Conservation (phyloP, 352 stramenopile genomes). For the Phytopythium boreale region DNA sequence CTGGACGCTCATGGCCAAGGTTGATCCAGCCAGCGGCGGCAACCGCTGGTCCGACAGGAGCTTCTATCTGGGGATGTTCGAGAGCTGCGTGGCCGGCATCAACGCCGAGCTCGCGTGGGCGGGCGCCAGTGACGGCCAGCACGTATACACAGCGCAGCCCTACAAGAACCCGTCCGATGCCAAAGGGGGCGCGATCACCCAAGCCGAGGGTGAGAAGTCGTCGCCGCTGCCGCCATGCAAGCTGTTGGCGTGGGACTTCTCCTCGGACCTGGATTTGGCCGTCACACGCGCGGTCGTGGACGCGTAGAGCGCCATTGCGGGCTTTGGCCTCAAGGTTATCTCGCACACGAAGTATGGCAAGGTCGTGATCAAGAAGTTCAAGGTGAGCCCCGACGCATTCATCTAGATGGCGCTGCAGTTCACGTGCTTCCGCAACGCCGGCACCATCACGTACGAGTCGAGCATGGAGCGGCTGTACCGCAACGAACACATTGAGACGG, state of each 20-base stretch:
- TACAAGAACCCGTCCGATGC: conserved; percentile 52
- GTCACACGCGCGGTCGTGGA: conserved; percentile 53
- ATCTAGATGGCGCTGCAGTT: conserved; percentile 97
- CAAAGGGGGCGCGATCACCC: conserved; percentile 38
- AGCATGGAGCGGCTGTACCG: conserved; percentile 95
- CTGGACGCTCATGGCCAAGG: conserved; percentile 67
- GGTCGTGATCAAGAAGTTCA: conserved; percentile 87
- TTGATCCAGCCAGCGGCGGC: conserved; percentile 83
- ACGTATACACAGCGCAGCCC: conserved; percentile 61
- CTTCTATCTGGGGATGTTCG: conserved; percentile 94
- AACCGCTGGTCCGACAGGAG: conserved; percentile 99
- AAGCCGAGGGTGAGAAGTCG: conserved; percentile 41
- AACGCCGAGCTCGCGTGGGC: conserved; percentile 94
- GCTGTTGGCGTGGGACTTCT: conserved; percentile 62
- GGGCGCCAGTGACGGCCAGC: conserved; percentile 81
- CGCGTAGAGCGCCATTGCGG: conserved; percentile 60
- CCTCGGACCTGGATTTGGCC: conserved; percentile 43
- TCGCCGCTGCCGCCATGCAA: conserved; percentile 48
- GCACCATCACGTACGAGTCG: conserved; percentile 96
- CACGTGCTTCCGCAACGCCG: conserved; percentile 91
- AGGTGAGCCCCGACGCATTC: conserved; percentile 94
- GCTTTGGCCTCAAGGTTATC: conserved; percentile 90
- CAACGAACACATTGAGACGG: conserved; percentile 94
- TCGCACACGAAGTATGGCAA: conserved; percentile 89
- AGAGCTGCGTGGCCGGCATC: conserved; percentile 94